These are phyloP conservation scores for Lunularia cruciata DNA, from an alignment of 225 moss, liverwort and hornwort species.

Conservation along the genomic window DNA sequence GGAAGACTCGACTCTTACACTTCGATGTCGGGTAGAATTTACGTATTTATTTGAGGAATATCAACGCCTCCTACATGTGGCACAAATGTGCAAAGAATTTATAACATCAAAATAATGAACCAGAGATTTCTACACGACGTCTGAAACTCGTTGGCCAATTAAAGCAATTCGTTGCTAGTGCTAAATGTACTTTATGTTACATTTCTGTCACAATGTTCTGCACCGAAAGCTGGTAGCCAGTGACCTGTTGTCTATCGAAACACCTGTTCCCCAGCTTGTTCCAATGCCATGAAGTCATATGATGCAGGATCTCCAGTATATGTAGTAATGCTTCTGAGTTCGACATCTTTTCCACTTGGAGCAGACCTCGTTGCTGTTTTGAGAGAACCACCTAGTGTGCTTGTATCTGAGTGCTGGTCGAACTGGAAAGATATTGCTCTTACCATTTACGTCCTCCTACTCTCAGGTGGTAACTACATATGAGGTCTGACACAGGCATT, in stretches of 20 bases:
- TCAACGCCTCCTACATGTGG: not conserved
- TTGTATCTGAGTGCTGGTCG: not conserved
- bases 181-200: too few relatives aligned
- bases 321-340: not conserved
- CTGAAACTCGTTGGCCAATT: not conserved
- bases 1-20: too few relatives aligned
- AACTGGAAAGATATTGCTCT: not conserved
- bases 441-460: too few relatives aligned
- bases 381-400: not conserved
- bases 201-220: too few relatives aligned
- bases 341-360: not conserved
- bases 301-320: not conserved
- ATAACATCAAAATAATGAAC: not conserved
- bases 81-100: conserved; percentile 6
- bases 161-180: not conserved
- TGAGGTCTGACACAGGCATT: not conserved
- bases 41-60: not conserved
- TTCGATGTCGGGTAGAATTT: too few relatives aligned
- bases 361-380: not conserved
- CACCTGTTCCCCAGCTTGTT: not conserved
- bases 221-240: too few relatives aligned
- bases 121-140: not conserved
- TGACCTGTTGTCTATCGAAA: too few relatives aligned
- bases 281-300: not conserved
- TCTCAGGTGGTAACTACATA: not conserved